Evolutionary conservation across 83 land plant species (phyloP).

Genomic region (Thuja plicata): DNA sequence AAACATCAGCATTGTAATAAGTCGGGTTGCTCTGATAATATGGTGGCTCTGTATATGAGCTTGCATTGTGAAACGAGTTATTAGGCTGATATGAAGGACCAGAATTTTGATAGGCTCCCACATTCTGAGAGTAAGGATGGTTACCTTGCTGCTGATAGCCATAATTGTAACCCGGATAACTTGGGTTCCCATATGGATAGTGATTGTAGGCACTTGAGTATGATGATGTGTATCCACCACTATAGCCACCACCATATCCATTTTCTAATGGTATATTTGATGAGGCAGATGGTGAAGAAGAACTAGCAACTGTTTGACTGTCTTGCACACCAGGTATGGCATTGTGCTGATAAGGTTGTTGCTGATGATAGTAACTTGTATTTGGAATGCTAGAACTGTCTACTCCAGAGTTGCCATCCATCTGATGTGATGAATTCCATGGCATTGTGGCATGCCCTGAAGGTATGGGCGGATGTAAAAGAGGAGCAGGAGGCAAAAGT

Average conservation of each 20-base stretch:
- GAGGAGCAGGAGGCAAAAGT: conserved; percentile 13
- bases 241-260: conserved; percentile 52
- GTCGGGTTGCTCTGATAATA: conserved; percentile 62
- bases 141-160: conserved; percentile 66
- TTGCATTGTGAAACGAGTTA: conserved; percentile 80
- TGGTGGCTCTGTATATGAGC: conserved; percentile 65
- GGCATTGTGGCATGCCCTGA: conserved; percentile 22
- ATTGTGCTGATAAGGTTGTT: conserved; percentile 17
- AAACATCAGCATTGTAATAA: conserved; percentile 85
- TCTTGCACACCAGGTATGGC: conserved; percentile 17
- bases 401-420: conserved; percentile 19
- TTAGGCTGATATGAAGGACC: conserved; percentile 85
- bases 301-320: conserved; percentile 22
- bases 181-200: conserved; percentile 49
- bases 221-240: conserved; percentile 33
- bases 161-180: conserved; percentile 52
- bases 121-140: conserved; percentile 67
- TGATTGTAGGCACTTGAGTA: conserved; percentile 33
- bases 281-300: conserved; percentile 26
- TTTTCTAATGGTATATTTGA: conserved; percentile 35
- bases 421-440: conserved; percentile 25
- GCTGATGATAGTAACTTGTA: conserved; percentile 25
- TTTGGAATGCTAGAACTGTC: conserved; percentile 20
- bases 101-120: conserved; percentile 69
- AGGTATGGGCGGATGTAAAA: conserved; percentile 20